phyloP scores from a whole-genome alignment of 2,329 filamentous ascomycete genomes.

The Stagonosporopsis cucurbitacearum region DNA sequence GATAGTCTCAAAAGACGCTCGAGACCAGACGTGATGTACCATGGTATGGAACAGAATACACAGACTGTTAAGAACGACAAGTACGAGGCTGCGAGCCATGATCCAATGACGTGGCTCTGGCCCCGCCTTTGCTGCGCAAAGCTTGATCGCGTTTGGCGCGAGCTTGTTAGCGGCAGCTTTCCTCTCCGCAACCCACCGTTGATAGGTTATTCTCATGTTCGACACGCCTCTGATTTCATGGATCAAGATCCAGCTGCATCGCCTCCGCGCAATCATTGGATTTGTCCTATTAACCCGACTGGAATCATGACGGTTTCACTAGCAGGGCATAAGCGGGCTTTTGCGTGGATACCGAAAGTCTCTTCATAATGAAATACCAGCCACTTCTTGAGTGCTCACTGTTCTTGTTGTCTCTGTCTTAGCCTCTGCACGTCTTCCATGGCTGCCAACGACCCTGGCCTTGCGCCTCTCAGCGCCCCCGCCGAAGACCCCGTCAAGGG shows the following conservation, averaged over 20 bases:
- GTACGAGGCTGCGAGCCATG: not conserved
- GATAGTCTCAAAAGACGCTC: too few relatives aligned
- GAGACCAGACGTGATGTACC: too few relatives aligned
- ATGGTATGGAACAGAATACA: too few relatives aligned
- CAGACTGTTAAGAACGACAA: too few relatives aligned
- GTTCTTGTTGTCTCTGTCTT: not conserved
- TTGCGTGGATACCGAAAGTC: slow-evolving; percentile 13
- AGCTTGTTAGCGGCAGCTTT: slow-evolving; percentile 15
- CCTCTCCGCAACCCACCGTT: slow-evolving; percentile 1
- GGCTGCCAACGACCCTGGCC: slow-evolving; percentile 33
- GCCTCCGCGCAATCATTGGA: slow-evolving; percentile 1
- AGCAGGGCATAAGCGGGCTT: slow-evolving; percentile 11
- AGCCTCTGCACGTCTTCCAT: slow-evolving; percentile 3
- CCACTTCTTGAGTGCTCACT: not conserved
- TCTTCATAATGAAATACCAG: slow-evolving; percentile 1
- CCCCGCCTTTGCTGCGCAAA: slow-evolving; percentile 6
- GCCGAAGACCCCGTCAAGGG: slow-evolving; percentile 31
- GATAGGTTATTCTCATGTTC: slow-evolving; percentile 5
- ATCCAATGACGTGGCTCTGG: not conserved
- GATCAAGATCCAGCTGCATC: not conserved
- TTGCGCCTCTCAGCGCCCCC: slow-evolving; percentile 29
- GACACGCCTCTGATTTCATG: slow-evolving; percentile 1
- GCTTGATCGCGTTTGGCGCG: slow-evolving; percentile 10
- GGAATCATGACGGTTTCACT: slow-evolving; percentile 4
- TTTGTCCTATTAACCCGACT: not conserved